Percentiles rank a stretch among this genome's conserved stretches.
Evolutionary conservation across 2,329 filamentous ascomycete genomes (phyloP).

Genomic region (Claviceps maximensis): DNA sequence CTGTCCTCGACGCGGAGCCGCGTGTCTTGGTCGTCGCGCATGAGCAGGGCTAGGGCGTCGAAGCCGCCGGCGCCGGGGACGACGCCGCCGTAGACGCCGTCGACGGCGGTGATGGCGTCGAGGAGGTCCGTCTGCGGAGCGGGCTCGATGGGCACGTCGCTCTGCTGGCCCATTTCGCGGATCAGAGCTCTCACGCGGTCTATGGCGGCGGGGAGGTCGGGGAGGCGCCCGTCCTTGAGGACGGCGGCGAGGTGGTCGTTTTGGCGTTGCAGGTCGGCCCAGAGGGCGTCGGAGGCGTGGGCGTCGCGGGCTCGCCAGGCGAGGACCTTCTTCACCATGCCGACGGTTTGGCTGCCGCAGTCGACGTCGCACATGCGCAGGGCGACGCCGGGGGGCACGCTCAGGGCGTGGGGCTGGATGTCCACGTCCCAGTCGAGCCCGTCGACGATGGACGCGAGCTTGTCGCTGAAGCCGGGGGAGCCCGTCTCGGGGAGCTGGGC

Average conservation of each 20-base stretch:
- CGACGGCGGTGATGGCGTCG: slow-evolving; percentile 56
- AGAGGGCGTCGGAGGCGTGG: slow-evolving; percentile 54
- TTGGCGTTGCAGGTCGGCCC: slow-evolving; percentile 58
- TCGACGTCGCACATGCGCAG: slow-evolving; percentile 94
- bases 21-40: slow-evolving; percentile 58
- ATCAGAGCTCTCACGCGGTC: slow-evolving; percentile 47
- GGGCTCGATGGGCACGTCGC: slow-evolving; percentile 81
- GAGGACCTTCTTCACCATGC: slow-evolving; percentile 90
- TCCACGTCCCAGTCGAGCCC: slow-evolving; percentile 66
- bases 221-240: slow-evolving; percentile 37
- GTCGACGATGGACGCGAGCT: slow-evolving; percentile 54
- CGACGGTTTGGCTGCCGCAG: slow-evolving; percentile 82
- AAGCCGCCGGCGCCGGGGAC: slow-evolving; percentile 91
- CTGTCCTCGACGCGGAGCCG: slow-evolving; percentile 46
- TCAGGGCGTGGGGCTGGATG: slow-evolving; percentile 54
- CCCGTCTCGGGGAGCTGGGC: slow-evolving; percentile 53
- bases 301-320: slow-evolving; percentile 60
- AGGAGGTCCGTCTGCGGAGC: slow-evolving; percentile 71
- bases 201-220: slow-evolving; percentile 33
- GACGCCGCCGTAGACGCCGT: slow-evolving; percentile 79
- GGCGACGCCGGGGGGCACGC: slow-evolving; percentile 58
- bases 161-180: slow-evolving; percentile 59
- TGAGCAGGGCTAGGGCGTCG: slow-evolving; percentile 73
- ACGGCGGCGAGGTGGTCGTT: slow-evolving; percentile 60
- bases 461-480: slow-evolving; percentile 49